Evolutionary conservation across 768 basidiomycete genomes (phyloP).

Genomic region (Exidia glandulosa): DNA sequence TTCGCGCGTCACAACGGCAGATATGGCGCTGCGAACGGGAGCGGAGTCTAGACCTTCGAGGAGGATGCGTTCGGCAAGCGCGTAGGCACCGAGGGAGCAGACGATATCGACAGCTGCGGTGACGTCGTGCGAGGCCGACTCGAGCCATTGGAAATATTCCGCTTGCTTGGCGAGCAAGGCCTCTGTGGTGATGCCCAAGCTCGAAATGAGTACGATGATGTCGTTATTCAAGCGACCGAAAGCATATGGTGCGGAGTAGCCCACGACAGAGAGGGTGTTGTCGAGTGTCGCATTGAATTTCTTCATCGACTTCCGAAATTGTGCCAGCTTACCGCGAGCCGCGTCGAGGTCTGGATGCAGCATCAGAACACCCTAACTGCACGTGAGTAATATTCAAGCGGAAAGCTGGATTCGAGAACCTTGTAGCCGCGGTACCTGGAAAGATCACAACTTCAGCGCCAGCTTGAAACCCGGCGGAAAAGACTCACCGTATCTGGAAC

Average conservation of each 20-base stretch:
- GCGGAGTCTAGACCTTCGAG: conserved; percentile 42
- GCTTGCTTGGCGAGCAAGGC: conserved; percentile 43
- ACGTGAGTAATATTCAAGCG: not conserved
- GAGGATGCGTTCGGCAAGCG: conserved; percentile 40
- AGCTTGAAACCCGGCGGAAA: not conserved
- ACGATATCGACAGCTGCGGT: conserved; percentile 41
- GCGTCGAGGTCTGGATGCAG: conserved; percentile 48
- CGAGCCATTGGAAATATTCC: conserved; percentile 50
- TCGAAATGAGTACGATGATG: conserved; percentile 52
- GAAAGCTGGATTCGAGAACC: conserved; percentile 15
- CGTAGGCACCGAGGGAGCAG: conserved; percentile 37
- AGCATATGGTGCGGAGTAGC: conserved; percentile 48
- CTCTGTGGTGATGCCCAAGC: conserved; percentile 48
- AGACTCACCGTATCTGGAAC: conserved; percentile 46
- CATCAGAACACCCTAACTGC: conserved; percentile 42
- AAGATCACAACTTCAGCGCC: not conserved
- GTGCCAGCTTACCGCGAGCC: conserved; percentile 24
- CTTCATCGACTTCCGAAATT: conserved; percentile 61
- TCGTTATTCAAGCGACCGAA: conserved; percentile 63
- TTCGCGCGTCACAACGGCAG: conserved; percentile 36
- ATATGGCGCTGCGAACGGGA: conserved; percentile 30
- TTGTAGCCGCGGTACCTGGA: conserved; percentile 59
- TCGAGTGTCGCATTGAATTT: conserved; percentile 48
- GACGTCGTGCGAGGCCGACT: conserved; percentile 32
- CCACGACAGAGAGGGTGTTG: conserved; percentile 56